A percentile compares a stretch with the other conserved stretches of the same genome.
These are phyloP conservation scores for Corylus americana DNA, from an alignment of 306 rosid species.

Conservation along the genomic window DNA sequence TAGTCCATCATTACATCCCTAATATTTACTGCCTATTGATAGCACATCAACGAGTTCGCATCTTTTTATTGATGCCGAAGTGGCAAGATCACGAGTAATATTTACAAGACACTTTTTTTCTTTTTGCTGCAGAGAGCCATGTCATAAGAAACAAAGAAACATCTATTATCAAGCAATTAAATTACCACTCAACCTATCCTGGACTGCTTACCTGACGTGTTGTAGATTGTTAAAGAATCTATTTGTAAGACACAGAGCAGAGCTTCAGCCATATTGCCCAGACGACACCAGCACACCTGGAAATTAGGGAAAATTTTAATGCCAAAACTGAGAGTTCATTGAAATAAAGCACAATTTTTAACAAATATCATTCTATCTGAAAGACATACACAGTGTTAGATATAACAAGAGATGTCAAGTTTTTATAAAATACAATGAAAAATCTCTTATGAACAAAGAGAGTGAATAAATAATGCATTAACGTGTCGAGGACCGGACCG, in stretches of 20 bases:
- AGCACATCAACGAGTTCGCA: background rate
- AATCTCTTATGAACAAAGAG: background rate
- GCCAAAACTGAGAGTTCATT: conserved; percentile 22
- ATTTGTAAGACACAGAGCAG: conserved; percentile 80
- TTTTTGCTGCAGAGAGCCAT: background rate
- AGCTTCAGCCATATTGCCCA: conserved; percentile 73
- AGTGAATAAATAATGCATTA: background rate
- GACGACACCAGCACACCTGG: conserved; percentile 87
- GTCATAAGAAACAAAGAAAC: background rate
- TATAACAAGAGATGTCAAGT: background rate
- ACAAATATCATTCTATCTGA: background rate
- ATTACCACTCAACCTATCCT: conserved; percentile 21
- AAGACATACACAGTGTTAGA: background rate
- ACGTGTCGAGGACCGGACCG: background rate
- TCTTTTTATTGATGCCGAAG: background rate
- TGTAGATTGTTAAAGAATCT: conserved; percentile 77
- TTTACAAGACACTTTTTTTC: background rate
- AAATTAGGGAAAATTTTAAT: conserved; percentile 27
- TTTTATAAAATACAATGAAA: background rate
- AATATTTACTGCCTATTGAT: background rate
- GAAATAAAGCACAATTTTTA: conserved; percentile 12
- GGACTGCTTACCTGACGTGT: conserved; percentile 68
- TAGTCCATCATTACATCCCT: background rate
- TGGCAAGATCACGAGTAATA: background rate
- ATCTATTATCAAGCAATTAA: background rate